Percentiles rank a stretch among this genome's conserved stretches.
Conservation (phyloP, 108 stramenopile species). For the Ochromonas danica region DNA sequence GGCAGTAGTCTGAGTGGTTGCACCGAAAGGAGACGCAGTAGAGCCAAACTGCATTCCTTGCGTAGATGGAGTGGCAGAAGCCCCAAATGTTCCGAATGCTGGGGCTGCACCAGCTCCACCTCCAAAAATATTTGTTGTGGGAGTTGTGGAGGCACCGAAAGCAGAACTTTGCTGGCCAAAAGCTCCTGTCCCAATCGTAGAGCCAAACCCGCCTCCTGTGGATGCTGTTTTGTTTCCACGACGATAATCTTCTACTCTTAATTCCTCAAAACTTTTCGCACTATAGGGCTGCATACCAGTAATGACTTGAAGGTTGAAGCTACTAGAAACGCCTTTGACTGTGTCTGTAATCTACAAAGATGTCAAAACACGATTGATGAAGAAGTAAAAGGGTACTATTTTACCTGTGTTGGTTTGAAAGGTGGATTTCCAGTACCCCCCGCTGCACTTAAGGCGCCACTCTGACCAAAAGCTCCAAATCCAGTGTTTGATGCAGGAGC, state of each 20-base stretch:
- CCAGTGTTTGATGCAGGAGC: neutral
- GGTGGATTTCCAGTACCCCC: slow-evolving; percentile 18
- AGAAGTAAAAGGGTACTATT: neutral
- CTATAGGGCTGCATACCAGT: slow-evolving; percentile 78
- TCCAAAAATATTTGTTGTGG: too few relatives aligned
- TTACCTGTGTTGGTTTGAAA: neutral
- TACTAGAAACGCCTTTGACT: neutral
- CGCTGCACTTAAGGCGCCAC: neutral
- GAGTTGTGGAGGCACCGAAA: too few relatives aligned
- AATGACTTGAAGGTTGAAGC: slow-evolving; percentile 67
- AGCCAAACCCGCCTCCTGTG: too few relatives aligned
- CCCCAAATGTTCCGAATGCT: slow-evolving; percentile 41
- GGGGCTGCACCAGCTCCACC: too few relatives aligned
- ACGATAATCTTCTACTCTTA: slow-evolving; percentile 80
- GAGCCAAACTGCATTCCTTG: slow-evolving; percentile 1
- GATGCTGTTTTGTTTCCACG: slow-evolving; percentile 71
- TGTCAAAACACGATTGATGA: neutral
- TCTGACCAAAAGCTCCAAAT: neutral
- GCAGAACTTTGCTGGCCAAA: too few relatives aligned
- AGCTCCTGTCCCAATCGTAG: too few relatives aligned
- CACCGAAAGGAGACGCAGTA: neutral
- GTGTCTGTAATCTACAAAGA: neutral
- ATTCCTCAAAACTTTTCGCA: slow-evolving; percentile 79
- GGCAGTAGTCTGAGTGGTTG: too few relatives aligned
- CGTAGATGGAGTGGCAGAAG: slow-evolving; percentile 22